Base-by-base conservation (phyloP, 441 rosid species). In the Eutrema salsugineum region DNA sequence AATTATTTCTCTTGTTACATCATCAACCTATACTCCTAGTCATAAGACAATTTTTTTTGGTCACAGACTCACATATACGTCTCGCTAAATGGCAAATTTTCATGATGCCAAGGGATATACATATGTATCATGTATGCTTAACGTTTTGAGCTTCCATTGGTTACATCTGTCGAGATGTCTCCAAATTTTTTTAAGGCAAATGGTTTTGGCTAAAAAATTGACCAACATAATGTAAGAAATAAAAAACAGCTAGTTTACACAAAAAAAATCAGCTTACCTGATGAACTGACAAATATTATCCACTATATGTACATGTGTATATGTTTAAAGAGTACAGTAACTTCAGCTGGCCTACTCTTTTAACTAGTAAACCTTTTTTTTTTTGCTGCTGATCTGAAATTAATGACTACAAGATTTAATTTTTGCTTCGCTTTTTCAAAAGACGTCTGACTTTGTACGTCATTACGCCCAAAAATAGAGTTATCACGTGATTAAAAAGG, bases 11-110 rank as follows among this genome's bases (percentile, higher is more conserved):
- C 11, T 32, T 61, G 58, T 61, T 60, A 63, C 78, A 75, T 75
- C 70, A 69, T 61, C 75, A 68, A 46, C 59, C 79, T 69, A 60
- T 55, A 49, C 66, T 69, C 75, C 70, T 75, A 69, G 66, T 55
- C 66, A 27, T 69, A 44, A 68, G 58, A 53, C 63, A 75, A 27
- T 22, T 66, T 20, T 66, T 20, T 20, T 19, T 38, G 19, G 60
- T 56, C 78, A 53, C 40, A 59, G 38, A 66, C 64, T 59, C 48
- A 11, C 59, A 36, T 75, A 17, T 68, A 68, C 51, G 43, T 47
- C 59, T 68, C 50, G 30, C 73, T 46, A 62, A 46, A 68, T 43
- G 64, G 70, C 70, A 62, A 62, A 53, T 27, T 74, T 75, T 44
- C 78, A 68, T 74, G 61, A 73, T 73, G 54, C 72, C 55, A 20